phyloP scores from a whole-genome alignment of 331 rosid species.

The Telfairia occidentalis region DNA sequence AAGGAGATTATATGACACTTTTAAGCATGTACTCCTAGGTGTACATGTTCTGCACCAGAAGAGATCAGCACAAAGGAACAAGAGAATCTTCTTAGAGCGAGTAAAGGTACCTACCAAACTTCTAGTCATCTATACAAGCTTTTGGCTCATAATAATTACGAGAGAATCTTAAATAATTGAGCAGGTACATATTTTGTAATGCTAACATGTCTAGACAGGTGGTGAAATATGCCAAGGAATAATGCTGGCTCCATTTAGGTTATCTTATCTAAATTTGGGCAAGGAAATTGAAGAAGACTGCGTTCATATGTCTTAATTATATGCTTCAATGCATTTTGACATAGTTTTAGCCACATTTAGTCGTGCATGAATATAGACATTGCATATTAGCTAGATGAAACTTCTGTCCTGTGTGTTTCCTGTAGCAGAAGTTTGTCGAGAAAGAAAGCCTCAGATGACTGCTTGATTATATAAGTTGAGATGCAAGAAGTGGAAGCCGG shows the following conservation, averaged over 20 bases:
- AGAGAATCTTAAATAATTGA: not conserved
- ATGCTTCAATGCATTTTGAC: not conserved
- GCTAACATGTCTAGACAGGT: not conserved
- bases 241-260: not conserved
- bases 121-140: not conserved
- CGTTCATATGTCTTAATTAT: not conserved
- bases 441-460: conserved; percentile 1
- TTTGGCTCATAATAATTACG: not conserved
- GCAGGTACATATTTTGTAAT: not conserved
- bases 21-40: conserved; percentile 28
- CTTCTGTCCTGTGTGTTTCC: not conserved
- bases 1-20: not conserved
- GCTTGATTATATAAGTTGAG: conserved; percentile 1
- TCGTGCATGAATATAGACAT: not conserved
- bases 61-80: conserved; percentile 57
- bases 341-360: not conserved
- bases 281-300: not conserved
- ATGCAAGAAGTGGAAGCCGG: not conserved
- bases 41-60: conserved; percentile 57
- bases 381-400: not conserved
- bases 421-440: conserved; percentile 1
- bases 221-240: not conserved
- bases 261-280: not conserved
- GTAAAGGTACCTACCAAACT: conserved; percentile 42
- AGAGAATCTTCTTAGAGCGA: conserved; percentile 55